These are phyloP conservation scores for Acacia pycnantha DNA, from an alignment of 331 rosid species.

Conservation along the genomic window DNA sequence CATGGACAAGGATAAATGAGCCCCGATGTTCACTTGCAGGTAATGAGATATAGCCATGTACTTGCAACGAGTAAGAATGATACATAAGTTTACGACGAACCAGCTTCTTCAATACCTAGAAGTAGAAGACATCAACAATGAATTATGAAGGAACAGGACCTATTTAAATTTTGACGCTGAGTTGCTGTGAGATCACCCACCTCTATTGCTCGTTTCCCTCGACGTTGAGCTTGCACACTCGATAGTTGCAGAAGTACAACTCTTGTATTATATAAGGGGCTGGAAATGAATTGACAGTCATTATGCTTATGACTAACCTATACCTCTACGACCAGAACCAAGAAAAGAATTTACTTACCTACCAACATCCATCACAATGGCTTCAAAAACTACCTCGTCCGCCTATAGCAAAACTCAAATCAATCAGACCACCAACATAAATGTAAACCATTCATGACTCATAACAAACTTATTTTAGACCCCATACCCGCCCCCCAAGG, in stretches of 20 bases:
- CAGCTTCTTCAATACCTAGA: slow-evolving; percentile 86
- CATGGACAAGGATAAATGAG: slow-evolving; percentile 87
- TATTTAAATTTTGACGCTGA: neutral
- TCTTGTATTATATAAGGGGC: slow-evolving; percentile 72
- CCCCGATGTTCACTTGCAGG: slow-evolving; percentile 52
- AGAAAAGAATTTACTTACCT: slow-evolving; percentile 57
- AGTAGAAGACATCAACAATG: slow-evolving; percentile 25
- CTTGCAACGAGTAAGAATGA: slow-evolving; percentile 96
- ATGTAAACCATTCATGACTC: slow-evolving; percentile 18
- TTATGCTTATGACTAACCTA: slow-evolving; percentile 31
- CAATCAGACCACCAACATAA: slow-evolving; percentile 27
- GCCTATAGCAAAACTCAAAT: slow-evolving; percentile 59
- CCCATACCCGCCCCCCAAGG: slow-evolving; percentile 91
- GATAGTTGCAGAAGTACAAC: slow-evolving; percentile 87
- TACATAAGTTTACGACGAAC: slow-evolving; percentile 77
- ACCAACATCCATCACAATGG: slow-evolving; percentile 58
- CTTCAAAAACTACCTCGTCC: slow-evolving; percentile 87
- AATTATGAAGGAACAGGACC: slow-evolving; percentile 1
- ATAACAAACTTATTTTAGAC: slow-evolving; percentile 9
- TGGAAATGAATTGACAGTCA: slow-evolving; percentile 44
- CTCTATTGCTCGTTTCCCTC: slow-evolving; percentile 96
- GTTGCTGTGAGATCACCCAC: slow-evolving; percentile 31
- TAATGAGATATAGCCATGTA: slow-evolving; percentile 81
- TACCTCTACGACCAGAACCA: slow-evolving; percentile 2
- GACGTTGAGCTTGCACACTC: slow-evolving; percentile 82